Evolutionary conservation across 441 rosid species (phyloP).

Genomic region (Euphorbia schlechtendalii): DNA sequence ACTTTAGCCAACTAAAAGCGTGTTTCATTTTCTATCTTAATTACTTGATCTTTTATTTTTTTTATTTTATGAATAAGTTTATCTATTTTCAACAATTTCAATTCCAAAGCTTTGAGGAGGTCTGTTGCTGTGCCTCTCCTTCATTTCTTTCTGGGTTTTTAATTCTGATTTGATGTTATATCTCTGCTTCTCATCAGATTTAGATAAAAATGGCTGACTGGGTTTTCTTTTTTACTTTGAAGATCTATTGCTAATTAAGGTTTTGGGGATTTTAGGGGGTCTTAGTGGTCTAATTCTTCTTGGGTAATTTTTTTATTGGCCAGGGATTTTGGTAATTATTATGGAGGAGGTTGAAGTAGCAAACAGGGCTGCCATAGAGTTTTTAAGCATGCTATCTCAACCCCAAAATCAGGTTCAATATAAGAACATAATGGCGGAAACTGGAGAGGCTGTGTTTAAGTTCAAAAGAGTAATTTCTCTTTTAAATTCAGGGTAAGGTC

Average conservation of each 20-base stretch:
- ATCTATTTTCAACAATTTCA: too few species aligned
- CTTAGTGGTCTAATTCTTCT: constrained; percentile 22
- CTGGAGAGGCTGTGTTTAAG: constrained; percentile 74
- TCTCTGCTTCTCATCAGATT: constrained; percentile 15
- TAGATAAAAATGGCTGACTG: constrained; percentile 27
- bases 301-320: constrained; percentile 22
- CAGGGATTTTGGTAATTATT: constrained; percentile 9
- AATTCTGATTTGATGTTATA: constrained; percentile 15
- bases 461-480: constrained; percentile 74
- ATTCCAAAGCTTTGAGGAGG: too few species aligned
- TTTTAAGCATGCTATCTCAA: constrained; percentile 43
- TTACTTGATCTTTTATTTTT: too few species aligned
- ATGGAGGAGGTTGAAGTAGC: constrained; percentile 95
- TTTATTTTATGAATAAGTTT: too few species aligned
- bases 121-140: constrained; percentile 26
- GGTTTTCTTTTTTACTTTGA: constrained; percentile 20
- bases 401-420: constrained; percentile 51
- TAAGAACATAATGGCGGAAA: constrained; percentile 53
- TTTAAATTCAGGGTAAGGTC: constrained; percentile 62
- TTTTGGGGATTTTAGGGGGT: too few species aligned
- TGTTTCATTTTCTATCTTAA: too few species aligned
- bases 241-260: constrained; percentile 18
- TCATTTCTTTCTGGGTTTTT: constrained; percentile 17
- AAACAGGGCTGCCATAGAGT: constrained; percentile 61
- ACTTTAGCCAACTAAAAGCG: too few species aligned